Percentiles rank a stretch among this genome's conserved stretches.
Evolutionary conservation across 1,284 basidiomycete species (phyloP).

Genomic region (Ustanciosporium gigantosporum): DNA sequence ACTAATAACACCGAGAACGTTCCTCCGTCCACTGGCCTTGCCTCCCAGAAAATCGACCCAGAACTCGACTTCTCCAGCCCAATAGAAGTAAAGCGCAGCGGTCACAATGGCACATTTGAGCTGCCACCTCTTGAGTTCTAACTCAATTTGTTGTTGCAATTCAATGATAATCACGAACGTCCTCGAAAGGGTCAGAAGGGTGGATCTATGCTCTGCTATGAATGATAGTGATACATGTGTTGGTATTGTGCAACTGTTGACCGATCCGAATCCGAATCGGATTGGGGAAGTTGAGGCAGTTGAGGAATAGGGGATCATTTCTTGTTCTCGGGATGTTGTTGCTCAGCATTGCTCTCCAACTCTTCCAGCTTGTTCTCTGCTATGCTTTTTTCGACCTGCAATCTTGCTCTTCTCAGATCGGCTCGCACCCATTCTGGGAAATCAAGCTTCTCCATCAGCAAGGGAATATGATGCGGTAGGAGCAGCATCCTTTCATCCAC

Average conservation of each 20-base stretch:
- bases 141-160: not conserved
- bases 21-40: not conserved
- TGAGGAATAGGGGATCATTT: too few species aligned
- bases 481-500: slow-evolving; percentile 33
- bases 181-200: too few species aligned
- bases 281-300: too few species aligned
- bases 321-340: too few species aligned
- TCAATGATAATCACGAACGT: too few species aligned
- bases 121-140: slow-evolving; percentile 19
- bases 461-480: slow-evolving; percentile 19
- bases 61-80: slow-evolving; percentile 27
- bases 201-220: too few species aligned
- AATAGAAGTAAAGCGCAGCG: slow-evolving; percentile 28
- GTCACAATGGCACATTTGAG: slow-evolving; percentile 15
- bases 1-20: too few species aligned
- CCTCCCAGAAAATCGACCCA: slow-evolving; percentile 27
- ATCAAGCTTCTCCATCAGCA: slow-evolving; percentile 33
- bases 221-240: too few species aligned
- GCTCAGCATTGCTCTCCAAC: slow-evolving; percentile 26
- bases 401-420: slow-evolving; percentile 29
- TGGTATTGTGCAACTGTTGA: too few species aligned
- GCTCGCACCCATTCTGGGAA: slow-evolving; percentile 35
- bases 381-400: slow-evolving; percentile 27
- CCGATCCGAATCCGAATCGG: too few species aligned
- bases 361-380: slow-evolving; percentile 37